phyloP scores from a whole-genome alignment of 2,329 filamentous ascomycete species.

The Alternaria sp. region DNA sequence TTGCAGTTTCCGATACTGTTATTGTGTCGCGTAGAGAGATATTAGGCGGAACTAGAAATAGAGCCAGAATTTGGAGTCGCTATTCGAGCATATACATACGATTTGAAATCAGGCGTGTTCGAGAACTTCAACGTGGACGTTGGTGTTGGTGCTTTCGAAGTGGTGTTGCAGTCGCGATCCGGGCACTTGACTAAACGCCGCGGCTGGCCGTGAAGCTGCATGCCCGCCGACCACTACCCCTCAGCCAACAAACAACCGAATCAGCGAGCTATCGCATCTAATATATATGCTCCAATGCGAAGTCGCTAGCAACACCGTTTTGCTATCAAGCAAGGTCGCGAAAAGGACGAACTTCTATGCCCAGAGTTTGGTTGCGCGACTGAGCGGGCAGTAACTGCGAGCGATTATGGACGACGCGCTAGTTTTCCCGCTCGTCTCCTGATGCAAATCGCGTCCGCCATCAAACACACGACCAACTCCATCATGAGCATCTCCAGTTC shows the following conservation, averaged over 20 bases:
- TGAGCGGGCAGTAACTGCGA: constrained; percentile 1
- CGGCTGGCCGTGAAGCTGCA: not conserved
- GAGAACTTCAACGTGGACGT: not conserved
- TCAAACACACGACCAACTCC: constrained; percentile 11
- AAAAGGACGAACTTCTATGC: not conserved
- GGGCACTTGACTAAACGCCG: not conserved
- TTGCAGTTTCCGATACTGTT: not conserved
- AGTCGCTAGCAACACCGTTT: not conserved
- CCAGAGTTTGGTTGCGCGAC: not conserved
- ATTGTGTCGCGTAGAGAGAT: not conserved
- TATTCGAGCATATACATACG: not conserved
- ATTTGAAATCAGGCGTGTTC: not conserved
- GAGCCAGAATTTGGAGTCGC: too few relatives aligned
- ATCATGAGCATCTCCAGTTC: constrained; percentile 33
- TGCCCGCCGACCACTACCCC: not conserved
- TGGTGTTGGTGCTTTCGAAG: not conserved
- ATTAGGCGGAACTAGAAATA: not conserved
- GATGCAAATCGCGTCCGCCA: constrained; percentile 3
- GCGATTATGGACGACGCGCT: constrained; percentile 8
- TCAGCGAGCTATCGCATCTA: not conserved
- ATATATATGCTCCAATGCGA: too few relatives aligned
- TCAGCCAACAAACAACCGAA: not conserved
- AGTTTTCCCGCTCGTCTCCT: constrained; percentile 4
- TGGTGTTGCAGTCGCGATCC: not conserved
- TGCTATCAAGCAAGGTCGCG: not conserved